phyloP scores from a whole-genome alignment of 306 rosid genomes.

The Echinosophora koreensis region DNA sequence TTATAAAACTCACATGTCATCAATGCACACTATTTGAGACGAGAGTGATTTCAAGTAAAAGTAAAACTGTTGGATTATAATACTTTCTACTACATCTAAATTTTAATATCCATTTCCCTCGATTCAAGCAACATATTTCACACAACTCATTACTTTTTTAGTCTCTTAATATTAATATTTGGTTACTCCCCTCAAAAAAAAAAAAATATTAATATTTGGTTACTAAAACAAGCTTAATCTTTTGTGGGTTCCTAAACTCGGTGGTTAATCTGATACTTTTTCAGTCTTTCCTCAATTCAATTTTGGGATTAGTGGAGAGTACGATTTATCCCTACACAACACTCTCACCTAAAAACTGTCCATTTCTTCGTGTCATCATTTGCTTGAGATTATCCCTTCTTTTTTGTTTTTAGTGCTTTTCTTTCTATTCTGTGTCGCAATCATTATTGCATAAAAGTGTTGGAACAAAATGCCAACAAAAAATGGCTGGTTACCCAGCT shows the following conservation, averaged over 20 bases:
- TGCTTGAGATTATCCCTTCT: slow-evolving; percentile 40
- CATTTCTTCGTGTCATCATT: slow-evolving; percentile 48
- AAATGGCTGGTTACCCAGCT: slow-evolving; percentile 49
- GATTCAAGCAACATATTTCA: slow-evolving; percentile 49
- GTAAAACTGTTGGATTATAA: slow-evolving; percentile 4
- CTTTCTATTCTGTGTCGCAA: slow-evolving; percentile 38
- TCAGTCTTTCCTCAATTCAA: slow-evolving; percentile 18
- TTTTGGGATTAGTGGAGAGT: slow-evolving; percentile 46
- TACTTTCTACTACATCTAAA: no score
- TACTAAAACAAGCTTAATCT: slow-evolving; percentile 21
- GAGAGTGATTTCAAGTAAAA: slow-evolving; percentile 42
- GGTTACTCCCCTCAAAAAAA: no score
- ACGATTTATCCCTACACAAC: slow-evolving; percentile 18
- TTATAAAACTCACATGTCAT: slow-evolving; percentile 44
- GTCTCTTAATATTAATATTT: not conserved
- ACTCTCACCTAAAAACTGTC: slow-evolving; percentile 45
- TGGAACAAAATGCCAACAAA: slow-evolving; percentile 44
- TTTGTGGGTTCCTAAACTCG: slow-evolving; percentile 42
- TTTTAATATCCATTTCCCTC: slow-evolving; percentile 56
- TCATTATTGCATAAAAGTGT: slow-evolving; percentile 41
- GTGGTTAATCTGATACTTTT: slow-evolving; percentile 7
- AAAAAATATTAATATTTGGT: no score
- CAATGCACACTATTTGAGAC: slow-evolving; percentile 34
- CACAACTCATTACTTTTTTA: slow-evolving; percentile 36
- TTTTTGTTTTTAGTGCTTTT: not conserved